Evolutionary conservation across 78 protist genomes (phyloP), one percentile per base, ranked within the genome.

Genomic region (Chrysochromulina tobinii): DNA sequence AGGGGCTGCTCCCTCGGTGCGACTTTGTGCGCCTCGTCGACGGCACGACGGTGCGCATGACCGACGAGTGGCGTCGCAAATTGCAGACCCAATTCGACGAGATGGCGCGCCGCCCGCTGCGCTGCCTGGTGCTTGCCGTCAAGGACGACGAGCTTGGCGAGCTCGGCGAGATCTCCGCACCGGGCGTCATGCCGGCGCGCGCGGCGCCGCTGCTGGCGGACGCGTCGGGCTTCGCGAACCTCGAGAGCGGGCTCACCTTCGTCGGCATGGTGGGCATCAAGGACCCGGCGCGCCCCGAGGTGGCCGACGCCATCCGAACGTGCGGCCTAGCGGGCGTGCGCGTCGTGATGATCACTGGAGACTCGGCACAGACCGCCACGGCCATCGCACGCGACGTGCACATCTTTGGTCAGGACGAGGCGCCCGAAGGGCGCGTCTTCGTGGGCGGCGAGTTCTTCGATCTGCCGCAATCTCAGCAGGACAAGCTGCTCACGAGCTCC

Each of bases 311-410:
- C 7, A 92, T 96, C 69, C 73, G n/a, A 15, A 17, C 23, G 75
- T 96, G 96, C 95, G 21, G 53, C 51, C 2, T 58, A 7, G 96
- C 97, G 18, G 97, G 97, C 23, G 94, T 97, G 25, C 91, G 96
- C 21, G 96, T 96, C 38, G 92, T 96, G 27, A 89, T 96, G 85
- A 95, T 97, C 89, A 97, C 98, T 11, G 98, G 98, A 38, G 98
- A 97, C 95, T 91, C 93, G 87, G 90, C 92, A 64, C 81, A 25
- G 55, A 97, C 97, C 14, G 98, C 97, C 61, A 92, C 83, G 87
- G 93, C 96, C 21, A 86, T 94, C 84, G 89, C 94, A 59, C 48
- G 77, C 38, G 66, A 57, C 51, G 89, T 91, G 18, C 91, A 90
- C 64, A 53, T 91, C 67, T 94, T 94, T 61, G 91, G 5, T 3